Base-by-base conservation (phyloP, 1,139 yeast genomes). In the Saccharomycopsis crataegensis region DNA sequence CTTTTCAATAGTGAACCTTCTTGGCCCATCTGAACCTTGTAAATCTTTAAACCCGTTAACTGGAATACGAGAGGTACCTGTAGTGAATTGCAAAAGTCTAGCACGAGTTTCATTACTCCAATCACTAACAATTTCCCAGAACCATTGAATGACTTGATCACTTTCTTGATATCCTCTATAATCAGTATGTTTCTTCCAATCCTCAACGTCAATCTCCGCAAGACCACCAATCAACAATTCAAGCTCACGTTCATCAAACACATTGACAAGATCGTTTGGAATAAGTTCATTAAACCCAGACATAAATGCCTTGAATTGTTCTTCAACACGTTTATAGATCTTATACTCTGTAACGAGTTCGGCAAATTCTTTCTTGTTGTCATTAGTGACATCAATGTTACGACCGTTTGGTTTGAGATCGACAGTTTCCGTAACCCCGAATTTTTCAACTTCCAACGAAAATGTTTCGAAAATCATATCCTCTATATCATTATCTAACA, bases 81-180 rank as follows among this genome's bases (percentile, higher is more conserved):
- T 93, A 17, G 98, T 91, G 67, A 93, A 93, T 71, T 94, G 99
- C 64, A 93, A 75, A 65, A 93, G 76, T 70, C 99, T 82, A 1
- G 98, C 96, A 70, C 91, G 87, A 69, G 91, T 97, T 71, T 93
- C 99, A 52, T 91, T 81, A 68, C 91, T 98, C 97, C 97, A 91
- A 66, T 85, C 88, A 53, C 85, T 78, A 62, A 94, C 83, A 72
- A 96, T 86, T 70, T 82, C 83, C 99, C 99, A 93, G 79, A 93
- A 93, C 98, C 98, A 93, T 73, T 90, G 95, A 61, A 93, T 84
- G 53, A 90, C 96, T 71, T 90, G 96, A 70, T 94, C 99, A 61
- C 81, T 82, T 71, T 93, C 99, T 67, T 90, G 94, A 71, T 91
- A 93, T 8, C 99, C 99, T 72, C 99, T 82, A 71, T 93, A 93